phyloP scores from a whole-genome alignment of 257 asterid species.

The Paulownia fortunei region DNA sequence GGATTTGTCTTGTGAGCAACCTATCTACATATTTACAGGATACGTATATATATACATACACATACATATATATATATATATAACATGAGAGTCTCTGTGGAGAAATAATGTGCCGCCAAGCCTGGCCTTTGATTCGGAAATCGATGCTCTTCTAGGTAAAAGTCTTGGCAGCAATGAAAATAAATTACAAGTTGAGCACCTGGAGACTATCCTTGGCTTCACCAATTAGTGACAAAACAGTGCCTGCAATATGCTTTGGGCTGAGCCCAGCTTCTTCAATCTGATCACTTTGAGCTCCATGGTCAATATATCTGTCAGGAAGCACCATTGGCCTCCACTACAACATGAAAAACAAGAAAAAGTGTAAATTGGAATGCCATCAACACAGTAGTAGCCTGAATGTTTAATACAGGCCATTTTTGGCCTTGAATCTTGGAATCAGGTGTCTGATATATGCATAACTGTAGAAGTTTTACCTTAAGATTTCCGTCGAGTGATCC shows the following conservation, averaged over 20 bases:
- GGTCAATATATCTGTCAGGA: conserved; percentile 71
- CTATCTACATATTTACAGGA: too few relatives aligned
- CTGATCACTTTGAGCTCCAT: conserved; percentile 64
- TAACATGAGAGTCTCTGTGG: too few relatives aligned
- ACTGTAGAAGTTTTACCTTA: conserved; percentile 41
- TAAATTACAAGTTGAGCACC: conserved; percentile 29
- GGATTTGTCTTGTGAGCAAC: too few relatives aligned
- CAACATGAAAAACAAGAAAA: background rate
- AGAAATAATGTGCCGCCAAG: too few relatives aligned
- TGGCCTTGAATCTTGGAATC: too few relatives aligned
- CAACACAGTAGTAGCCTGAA: too few relatives aligned
- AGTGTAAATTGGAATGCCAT: background rate
- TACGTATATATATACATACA: too few relatives aligned
- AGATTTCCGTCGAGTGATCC: conserved; percentile 62
- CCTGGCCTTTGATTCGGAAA: too few relatives aligned
- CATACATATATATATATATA: too few relatives aligned
- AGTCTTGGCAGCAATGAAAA: too few relatives aligned
- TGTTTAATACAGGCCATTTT: background rate
- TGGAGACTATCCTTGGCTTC: conserved; percentile 45
- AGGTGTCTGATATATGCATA: background rate
- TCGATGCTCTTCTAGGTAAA: too few relatives aligned
- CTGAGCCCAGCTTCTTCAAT: conserved; percentile 69
- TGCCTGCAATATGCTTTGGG: conserved; percentile 64
- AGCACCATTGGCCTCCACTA: conserved; percentile 78
- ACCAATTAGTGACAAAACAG: conserved; percentile 58